Percentiles rank a stretch among this genome's conserved stretches.
Conservation (phyloP, 2,329 filamentous ascomycete genomes). For the Pseudogymnoascus sp. region DNA sequence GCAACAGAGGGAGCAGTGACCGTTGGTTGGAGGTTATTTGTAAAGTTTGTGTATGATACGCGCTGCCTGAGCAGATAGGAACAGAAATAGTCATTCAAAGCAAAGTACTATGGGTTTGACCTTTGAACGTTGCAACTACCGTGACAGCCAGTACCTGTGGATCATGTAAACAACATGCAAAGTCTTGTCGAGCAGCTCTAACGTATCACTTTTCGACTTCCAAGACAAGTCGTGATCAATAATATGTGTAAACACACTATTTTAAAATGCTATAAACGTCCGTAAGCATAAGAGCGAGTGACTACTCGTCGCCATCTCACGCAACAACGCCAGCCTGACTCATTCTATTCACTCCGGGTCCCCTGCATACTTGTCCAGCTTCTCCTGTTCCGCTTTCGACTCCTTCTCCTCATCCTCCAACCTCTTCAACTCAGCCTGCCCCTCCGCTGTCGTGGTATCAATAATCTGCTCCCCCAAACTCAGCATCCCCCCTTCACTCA, state of each 20-base stretch:
- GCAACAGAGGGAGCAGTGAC: background rate
- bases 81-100: background rate
- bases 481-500: slow-evolving; percentile 79
- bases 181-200: background rate
- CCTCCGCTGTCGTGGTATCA: slow-evolving; percentile 86
- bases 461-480: slow-evolving; percentile 90
- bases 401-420: slow-evolving; percentile 51
- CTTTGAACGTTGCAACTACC: background rate
- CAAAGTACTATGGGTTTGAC: background rate
- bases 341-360: slow-evolving; percentile 27
- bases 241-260: background rate
- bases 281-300: background rate
- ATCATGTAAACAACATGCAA: background rate
- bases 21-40: background rate
- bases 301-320: background rate
- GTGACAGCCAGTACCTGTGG: background rate
- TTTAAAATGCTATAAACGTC: background rate
- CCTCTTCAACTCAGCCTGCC: slow-evolving; percentile 66
- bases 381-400: slow-evolving; percentile 18
- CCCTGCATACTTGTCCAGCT: slow-evolving; percentile 25
- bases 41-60: background rate
- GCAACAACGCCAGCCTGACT: background rate
- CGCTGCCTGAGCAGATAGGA: background rate
- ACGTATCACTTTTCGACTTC: background rate
- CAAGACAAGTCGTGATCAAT: background rate